phyloP scores from a whole-genome alignment of 352 stramenopile genomes.

The Phytophthora ramorum region DNA sequence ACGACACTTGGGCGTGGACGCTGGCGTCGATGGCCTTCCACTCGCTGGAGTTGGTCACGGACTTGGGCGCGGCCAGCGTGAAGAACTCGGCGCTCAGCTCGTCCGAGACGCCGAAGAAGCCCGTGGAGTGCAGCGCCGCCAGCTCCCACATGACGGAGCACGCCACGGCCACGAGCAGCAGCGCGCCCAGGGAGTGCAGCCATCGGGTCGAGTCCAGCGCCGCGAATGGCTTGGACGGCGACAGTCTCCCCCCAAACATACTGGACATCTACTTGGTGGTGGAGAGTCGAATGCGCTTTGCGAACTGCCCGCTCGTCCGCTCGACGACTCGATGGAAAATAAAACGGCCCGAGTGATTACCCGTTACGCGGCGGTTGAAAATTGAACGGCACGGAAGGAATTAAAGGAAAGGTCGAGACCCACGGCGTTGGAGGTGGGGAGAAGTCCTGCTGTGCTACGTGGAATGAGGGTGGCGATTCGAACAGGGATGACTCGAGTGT shows the following conservation, averaged over 20 bases:
- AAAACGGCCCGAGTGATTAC: conserved; percentile 24
- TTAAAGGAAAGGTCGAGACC: too few relatives aligned
- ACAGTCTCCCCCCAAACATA: conserved; percentile 3
- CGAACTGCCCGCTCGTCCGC: not conserved
- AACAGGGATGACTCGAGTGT: too few relatives aligned
- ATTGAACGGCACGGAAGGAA: not conserved
- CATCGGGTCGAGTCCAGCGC: conserved; percentile 22
- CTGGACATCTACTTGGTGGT: conserved; percentile 3
- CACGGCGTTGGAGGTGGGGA: too few relatives aligned
- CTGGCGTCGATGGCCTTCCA: conserved; percentile 28
- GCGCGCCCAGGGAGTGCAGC: conserved; percentile 29
- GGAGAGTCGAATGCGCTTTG: conserved; percentile 6
- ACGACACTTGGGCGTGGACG: conserved; percentile 22
- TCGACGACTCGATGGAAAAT: conserved; percentile 18
- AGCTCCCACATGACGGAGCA: conserved; percentile 37
- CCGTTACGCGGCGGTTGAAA: conserved; percentile 8
- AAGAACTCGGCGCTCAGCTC: conserved; percentile 29
- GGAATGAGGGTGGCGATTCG: too few relatives aligned
- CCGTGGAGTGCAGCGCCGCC: conserved; percentile 20
- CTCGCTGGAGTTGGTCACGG: conserved; percentile 12
- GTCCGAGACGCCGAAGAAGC: conserved; percentile 23
- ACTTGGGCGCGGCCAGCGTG: conserved; percentile 19
- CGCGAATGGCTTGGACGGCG: conserved; percentile 13
- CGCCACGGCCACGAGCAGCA: conserved; percentile 21
- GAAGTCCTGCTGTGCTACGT: too few relatives aligned